Conservation (phyloP, 2,329 filamentous ascomycete species). For the Colletotrichum musicola region DNA sequence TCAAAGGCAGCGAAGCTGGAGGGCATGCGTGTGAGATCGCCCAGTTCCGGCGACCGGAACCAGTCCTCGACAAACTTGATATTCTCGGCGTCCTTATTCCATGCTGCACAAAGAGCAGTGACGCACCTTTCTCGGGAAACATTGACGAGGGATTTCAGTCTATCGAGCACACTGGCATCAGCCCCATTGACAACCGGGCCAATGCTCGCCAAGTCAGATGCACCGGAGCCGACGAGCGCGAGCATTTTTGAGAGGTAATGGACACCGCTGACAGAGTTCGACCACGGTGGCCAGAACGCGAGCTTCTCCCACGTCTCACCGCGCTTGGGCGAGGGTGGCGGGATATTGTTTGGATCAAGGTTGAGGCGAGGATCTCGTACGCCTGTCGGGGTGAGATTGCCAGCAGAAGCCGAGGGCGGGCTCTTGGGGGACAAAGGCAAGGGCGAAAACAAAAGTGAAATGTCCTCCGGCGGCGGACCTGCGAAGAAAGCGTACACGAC, state of each 20-base stretch:
- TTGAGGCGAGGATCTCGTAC: slow-evolving; percentile 81
- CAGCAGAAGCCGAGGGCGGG: slow-evolving; percentile 66
- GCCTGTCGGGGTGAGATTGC: slow-evolving; percentile 65
- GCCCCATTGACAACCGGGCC: slow-evolving; percentile 70
- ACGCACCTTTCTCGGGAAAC: slow-evolving; percentile 87
- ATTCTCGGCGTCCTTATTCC: slow-evolving; percentile 93
- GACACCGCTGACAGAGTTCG: slow-evolving; percentile 92
- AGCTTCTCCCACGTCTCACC: slow-evolving; percentile 94
- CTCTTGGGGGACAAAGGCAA: slow-evolving; percentile 77
- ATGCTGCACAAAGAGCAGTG: slow-evolving; percentile 86
- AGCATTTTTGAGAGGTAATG: slow-evolving; percentile 89
- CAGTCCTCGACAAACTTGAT: slow-evolving; percentile 95
- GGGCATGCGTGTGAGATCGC: slow-evolving; percentile 93
- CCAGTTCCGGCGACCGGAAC: slow-evolving; percentile 84
- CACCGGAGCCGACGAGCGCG: slow-evolving; percentile 84
- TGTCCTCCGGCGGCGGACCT: slow-evolving; percentile 89
- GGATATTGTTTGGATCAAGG: slow-evolving; percentile 82
- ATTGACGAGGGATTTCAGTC: slow-evolving; percentile 80
- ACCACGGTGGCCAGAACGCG: slow-evolving; percentile 95
- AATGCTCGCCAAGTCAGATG: slow-evolving; percentile 85
- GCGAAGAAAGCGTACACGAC: slow-evolving; percentile 86
- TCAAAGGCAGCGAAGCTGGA: slow-evolving; percentile 88
- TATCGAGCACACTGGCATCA: slow-evolving; percentile 73
- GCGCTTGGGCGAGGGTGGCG: slow-evolving; percentile 79
- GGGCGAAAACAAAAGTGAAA: slow-evolving; percentile 88